These are phyloP conservation scores for Theileria annulata DNA, from an alignment of 169 alveolate species.

Conservation along the genomic window DNA sequence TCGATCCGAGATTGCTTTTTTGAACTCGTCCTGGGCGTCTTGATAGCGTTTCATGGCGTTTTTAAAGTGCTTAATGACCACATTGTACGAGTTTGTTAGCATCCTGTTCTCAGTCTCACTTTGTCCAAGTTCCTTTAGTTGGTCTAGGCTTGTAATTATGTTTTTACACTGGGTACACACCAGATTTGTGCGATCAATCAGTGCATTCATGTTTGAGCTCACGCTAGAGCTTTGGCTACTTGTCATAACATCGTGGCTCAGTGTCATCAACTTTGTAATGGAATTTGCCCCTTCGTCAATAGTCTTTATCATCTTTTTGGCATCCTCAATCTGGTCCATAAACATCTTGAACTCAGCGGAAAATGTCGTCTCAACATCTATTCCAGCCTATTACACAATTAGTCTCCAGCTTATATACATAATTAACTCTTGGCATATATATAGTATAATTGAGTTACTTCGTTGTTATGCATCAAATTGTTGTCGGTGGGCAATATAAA, in stretches of 20 bases:
- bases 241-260: constrained; percentile 51
- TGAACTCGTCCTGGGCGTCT: constrained; percentile 54
- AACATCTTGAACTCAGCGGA: constrained; percentile 21
- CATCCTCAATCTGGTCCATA: constrained; percentile 39
- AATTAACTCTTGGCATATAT: background rate
- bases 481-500: constrained; percentile 24
- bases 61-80: constrained; percentile 61
- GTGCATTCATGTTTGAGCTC: constrained; percentile 52
- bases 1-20: constrained; percentile 50
- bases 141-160: constrained; percentile 20
- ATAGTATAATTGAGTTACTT: background rate
- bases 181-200: constrained; percentile 44
- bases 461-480: background rate
- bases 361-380: constrained; percentile 21
- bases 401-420: background rate
- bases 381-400: background rate
- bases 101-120: constrained; percentile 64
- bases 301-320: constrained; percentile 22
- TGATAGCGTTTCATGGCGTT: constrained; percentile 62
- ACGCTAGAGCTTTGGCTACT: constrained; percentile 40
- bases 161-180: constrained; percentile 59
- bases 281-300: constrained; percentile 56
- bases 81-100: constrained; percentile 58
- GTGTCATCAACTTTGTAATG: constrained; percentile 31
- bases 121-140: constrained; percentile 21